Evolutionary conservation across 257 asterid genomes (phyloP).

Genomic region (Ilex aquifolium): DNA sequence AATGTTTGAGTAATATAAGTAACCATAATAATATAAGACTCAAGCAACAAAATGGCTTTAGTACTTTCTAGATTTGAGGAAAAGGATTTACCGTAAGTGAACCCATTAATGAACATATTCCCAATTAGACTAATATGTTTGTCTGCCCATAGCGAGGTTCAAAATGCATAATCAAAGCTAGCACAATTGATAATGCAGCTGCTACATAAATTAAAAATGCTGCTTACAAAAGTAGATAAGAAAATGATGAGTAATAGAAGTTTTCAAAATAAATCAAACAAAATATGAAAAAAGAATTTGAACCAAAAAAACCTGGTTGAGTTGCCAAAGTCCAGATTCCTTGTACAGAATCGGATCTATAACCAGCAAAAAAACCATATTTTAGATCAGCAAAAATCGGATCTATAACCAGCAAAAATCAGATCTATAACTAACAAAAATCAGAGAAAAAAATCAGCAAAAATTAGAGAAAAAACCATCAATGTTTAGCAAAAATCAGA

Average conservation of each 20-base stretch:
- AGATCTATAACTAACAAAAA: no score
- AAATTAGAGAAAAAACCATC: no score
- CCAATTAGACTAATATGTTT: slow-evolving; percentile 37
- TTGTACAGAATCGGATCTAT: slow-evolving; percentile 34
- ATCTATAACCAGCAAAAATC: no score
- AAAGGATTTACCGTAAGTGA: slow-evolving; percentile 35
- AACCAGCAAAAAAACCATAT: no score
- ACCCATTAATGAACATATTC: slow-evolving; percentile 47
- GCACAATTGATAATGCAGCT: slow-evolving; percentile 30
- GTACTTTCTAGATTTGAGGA: not conserved
- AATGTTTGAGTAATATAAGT: not conserved
- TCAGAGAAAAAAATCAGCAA: no score
- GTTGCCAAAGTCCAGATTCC: slow-evolving; percentile 43
- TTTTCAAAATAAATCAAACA: not conserved
- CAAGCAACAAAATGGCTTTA: not conserved
- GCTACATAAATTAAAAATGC: slow-evolving; percentile 34
- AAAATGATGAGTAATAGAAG: slow-evolving; percentile 3
- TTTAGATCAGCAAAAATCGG: no score
- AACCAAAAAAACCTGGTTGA: slow-evolving; percentile 31
- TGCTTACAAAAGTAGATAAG: slow-evolving; percentile 15
- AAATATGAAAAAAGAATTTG: not conserved
- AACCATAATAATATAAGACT: no score
- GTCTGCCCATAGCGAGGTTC: slow-evolving; percentile 42
- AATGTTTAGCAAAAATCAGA: no score
- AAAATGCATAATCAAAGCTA: slow-evolving; percentile 30